Evolutionary conservation across 75 land plant species (phyloP), one percentile per base, ranked within the genome.

Genomic region (Selaginella tamariscina): DNA sequence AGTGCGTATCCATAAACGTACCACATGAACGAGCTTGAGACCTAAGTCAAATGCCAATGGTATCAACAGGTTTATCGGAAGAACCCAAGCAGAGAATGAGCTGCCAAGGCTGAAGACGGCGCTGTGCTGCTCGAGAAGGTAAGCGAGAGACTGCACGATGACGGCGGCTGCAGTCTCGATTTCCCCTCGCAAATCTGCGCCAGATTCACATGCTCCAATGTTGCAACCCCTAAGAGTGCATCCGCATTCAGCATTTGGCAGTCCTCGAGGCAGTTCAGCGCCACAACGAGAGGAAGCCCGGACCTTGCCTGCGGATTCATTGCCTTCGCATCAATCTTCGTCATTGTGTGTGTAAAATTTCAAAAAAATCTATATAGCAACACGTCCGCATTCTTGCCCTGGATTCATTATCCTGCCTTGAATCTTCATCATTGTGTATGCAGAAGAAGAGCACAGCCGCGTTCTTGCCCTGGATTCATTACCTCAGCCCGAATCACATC

Each of bases 41-140:
- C 99, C 99, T 30, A 95, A 80, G 54, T 95, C 99, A 30, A 80
- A 74, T 27, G 97, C 99, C 28, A 5, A 92, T 80, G 29, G 97
- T 85, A 59, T 95, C 99, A 29, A 86, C 89, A 44, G 83, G 72
- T 54, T 83, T 83, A 75, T 95, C 99, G 31, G 82, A 5, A 26
- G 97, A 91, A 44, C 97, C 91, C 71, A 95, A 82, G 68, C 96
- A 85, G 62, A 95, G 83, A 32, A 95, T 70, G 29, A 95, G 81
- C 80, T 90, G 97, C 80, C 82, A 83, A n/a, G 97, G 86, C 32
- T 79, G 92, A 63, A 95, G 82, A n/a, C 97, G 82, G 32, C 97
- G 83, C 79, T 95, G 99, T 18, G 99, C 99, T 0, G 97, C 99
- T 31, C 99, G 92, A 0, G 97, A 32, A 95, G 85, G 78, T 79